Percentiles rank a stretch among this genome's conserved stretches.
phyloP scores from a whole-genome alignment of 148 eudicot genomes.

The Limonium bicolor region DNA sequence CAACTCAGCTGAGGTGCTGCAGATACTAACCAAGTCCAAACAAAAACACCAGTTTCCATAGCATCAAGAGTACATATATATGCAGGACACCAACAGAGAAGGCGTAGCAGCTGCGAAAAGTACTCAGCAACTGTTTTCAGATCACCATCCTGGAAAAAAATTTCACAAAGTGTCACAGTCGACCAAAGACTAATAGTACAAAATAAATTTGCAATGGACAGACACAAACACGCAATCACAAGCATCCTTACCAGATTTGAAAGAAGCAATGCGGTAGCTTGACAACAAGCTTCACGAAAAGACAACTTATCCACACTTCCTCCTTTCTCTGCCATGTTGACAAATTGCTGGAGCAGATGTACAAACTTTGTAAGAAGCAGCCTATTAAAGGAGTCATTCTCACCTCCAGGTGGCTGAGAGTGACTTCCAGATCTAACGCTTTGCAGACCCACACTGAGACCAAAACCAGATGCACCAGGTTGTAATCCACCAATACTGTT shows the following conservation, averaged over 20 bases:
- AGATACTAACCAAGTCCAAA: conserved; percentile 99
- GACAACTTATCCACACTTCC: conserved; percentile 67
- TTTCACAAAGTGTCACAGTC: neutral
- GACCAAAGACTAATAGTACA: neutral
- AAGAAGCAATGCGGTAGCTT: conserved; percentile 91
- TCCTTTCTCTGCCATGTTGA: conserved; percentile 75
- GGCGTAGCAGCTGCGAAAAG: conserved; percentile 90
- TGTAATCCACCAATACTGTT: conserved; percentile 81
- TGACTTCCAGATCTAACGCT: conserved; percentile 40
- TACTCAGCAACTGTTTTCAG: conserved; percentile 52
- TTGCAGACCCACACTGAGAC: conserved; percentile 43
- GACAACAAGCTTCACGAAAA: conserved; percentile 86
- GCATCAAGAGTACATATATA: conserved; percentile 87
- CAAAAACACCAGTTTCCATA: conserved; percentile 91
- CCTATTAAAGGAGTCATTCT: conserved; percentile 71
- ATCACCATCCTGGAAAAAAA: conserved; percentile 41
- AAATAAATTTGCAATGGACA: neutral
- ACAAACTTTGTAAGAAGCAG: conserved; percentile 79
- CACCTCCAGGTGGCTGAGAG: conserved; percentile 27
- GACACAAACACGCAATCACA: conserved; percentile 2
- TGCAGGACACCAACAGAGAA: conserved; percentile 99
- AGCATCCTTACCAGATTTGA: conserved; percentile 63
- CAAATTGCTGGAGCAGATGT: conserved; percentile 74
- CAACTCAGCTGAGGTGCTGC: conserved; percentile 94
- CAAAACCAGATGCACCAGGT: conserved; percentile 38